Percentiles rank a stretch among this genome's conserved stretches.
Evolutionary conservation across 495 filamentous ascomycete species (phyloP).

Genomic region (Penicillium manginii): DNA sequence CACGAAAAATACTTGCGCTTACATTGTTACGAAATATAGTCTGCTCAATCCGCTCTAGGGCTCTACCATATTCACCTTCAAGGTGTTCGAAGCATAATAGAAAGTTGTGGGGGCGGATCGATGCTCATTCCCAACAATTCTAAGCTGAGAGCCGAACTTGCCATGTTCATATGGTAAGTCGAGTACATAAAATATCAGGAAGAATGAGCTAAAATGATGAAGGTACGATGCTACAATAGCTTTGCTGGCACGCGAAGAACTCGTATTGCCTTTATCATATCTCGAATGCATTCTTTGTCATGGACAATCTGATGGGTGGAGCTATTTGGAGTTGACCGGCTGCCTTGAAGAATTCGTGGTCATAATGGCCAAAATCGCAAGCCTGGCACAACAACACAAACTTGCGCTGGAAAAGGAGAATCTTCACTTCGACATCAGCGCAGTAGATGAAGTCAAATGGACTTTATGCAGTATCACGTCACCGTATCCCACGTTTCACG

Average conservation of each 20-base stretch:
- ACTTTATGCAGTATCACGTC: neutral
- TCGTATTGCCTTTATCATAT: slow-evolving; percentile 22
- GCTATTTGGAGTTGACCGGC: slow-evolving; percentile 25
- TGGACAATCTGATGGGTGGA: slow-evolving; percentile 14
- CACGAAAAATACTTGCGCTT: neutral
- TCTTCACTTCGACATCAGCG: slow-evolving; percentile 21
- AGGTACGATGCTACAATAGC: slow-evolving; percentile 23
- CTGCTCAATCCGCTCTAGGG: neutral
- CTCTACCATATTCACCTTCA: neutral
- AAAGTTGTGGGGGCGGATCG: slow-evolving; percentile 6
- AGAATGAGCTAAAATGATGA: neutral
- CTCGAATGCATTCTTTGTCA: slow-evolving; percentile 17
- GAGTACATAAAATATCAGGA: no score
- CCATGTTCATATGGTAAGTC: slow-evolving; percentile 23
- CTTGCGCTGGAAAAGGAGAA: slow-evolving; percentile 18
- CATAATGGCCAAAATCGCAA: slow-evolving; percentile 17
- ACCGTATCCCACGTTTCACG: slow-evolving; percentile 1
- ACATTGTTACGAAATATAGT: neutral
- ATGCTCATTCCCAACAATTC: slow-evolving; percentile 5
- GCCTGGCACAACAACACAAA: slow-evolving; percentile 22
- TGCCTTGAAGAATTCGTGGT: slow-evolving; percentile 22
- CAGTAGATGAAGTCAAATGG: slow-evolving; percentile 20
- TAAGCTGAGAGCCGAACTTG: slow-evolving; percentile 5
- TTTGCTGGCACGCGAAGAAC: slow-evolving; percentile 20
- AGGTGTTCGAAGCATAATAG: slow-evolving; percentile 1